Evolutionary conservation across 2,329 filamentous ascomycete species (phyloP), one percentile per base, ranked within the genome.

Genomic region (Penicillium corylophilum): DNA sequence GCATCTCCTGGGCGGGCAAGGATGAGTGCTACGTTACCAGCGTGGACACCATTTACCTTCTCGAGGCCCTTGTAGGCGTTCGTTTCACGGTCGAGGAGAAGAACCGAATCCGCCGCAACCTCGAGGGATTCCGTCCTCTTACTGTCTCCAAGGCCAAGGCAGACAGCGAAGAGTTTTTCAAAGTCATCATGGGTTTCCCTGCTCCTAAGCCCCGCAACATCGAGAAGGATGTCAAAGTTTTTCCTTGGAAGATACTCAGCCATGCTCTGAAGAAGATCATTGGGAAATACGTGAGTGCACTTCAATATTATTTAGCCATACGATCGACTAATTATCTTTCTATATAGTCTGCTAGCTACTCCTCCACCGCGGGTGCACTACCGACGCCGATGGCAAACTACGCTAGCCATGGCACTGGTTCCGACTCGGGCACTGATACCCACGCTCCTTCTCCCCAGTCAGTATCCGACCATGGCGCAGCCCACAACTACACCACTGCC

Each of bases 141-240:
- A 99, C 94, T 0, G 91, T 99, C 16, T 96, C 91, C 62, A 99
- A 99, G 74, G 85, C 86, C 51, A 96, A 95, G 74, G 68, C 85
- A 1, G 93, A 97, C 53, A 96, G 89, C 69, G 93, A 97, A 71
- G 90, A 95, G 49, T 97, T 97, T 73, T 97, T 97, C 84, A 96
- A 96, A 77, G 82, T 96, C 64, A 97, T 99, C 74, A 99, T 99
- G 94, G 90, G 85, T 1, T 97, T 97, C 68, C 90, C 91, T 12
- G 89, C 88, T 54, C 94, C 94, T 2, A 97, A 97, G 74, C 94
- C 94, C 16, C 83, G 94, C 56, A 96, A 97, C 68, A 99, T 99
- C 59, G 94, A 97, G 77, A 99, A 99, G 77, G 93, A 97, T 66
- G 92, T 99, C 68, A 99, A 99, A 76, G 94, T 97, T 12, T 99